A percentile compares a stretch with the other conserved stretches of the same genome.
phyloP scores from a whole-genome alignment of 2,329 filamentous ascomycete species.

The Phoma sp. region DNA sequence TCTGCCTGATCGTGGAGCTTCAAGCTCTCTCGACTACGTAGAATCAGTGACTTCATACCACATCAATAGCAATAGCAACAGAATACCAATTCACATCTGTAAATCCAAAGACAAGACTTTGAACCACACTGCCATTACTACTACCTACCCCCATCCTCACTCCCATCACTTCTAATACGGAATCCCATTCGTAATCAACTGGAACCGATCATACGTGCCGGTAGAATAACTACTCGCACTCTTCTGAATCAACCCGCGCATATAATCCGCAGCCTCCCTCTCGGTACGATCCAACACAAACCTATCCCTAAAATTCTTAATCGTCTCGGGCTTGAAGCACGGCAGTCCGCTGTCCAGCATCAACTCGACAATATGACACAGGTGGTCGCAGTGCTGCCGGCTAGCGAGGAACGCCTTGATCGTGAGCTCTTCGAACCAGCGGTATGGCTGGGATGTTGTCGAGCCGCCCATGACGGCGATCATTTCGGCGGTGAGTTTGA shows the following conservation, averaged over 20 bases:
- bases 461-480: slow-evolving; percentile 95
- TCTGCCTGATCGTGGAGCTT: too few relatives aligned
- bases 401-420: slow-evolving; percentile 93
- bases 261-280: slow-evolving; percentile 92
- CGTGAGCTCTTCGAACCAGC: slow-evolving; percentile 95
- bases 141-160: neutral
- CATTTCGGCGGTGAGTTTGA: slow-evolving; percentile 98
- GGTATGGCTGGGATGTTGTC: slow-evolving; percentile 84
- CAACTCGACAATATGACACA: slow-evolving; percentile 86
- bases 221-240: slow-evolving; percentile 92
- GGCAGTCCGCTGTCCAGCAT: slow-evolving; percentile 97
- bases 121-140: neutral
- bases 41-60: too few relatives aligned
- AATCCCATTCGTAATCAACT: slow-evolving; percentile 95
- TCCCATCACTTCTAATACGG: slow-evolving; percentile 69
- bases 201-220: slow-evolving; percentile 96
- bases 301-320: slow-evolving; percentile 88
- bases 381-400: slow-evolving; percentile 84
- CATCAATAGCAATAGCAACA: neutral
- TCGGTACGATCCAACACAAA: slow-evolving; percentile 94
- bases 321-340: slow-evolving; percentile 96
- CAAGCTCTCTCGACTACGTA: too few relatives aligned
- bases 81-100: neutral
- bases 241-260: slow-evolving; percentile 87
- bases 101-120: neutral